Base-by-base conservation (phyloP, 225 moss, liverwort and hornwort genomes). In the Climacium dendroides region DNA sequence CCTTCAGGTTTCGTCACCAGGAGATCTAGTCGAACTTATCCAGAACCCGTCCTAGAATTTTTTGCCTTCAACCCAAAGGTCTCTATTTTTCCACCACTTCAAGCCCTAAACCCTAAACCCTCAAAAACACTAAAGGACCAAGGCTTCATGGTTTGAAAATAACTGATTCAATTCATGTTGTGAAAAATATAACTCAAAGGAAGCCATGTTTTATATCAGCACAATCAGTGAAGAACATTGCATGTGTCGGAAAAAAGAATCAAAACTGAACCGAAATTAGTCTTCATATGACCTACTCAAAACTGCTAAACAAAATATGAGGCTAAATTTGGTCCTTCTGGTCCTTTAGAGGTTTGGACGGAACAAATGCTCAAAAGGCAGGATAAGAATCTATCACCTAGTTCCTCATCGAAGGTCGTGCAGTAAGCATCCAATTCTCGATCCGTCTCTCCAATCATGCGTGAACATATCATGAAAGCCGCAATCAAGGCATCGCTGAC, bases 391-490 rank as follows among this genome's bases (percentile, higher is more conserved):
- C 34, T 19, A 58, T 61, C 61, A 80, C 96, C 97, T 88, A 96
- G 91, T 87, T 98, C 96, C 57, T 96, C 92, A 82, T 98, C 98
- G 72, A 96, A 98, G 74, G 98, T 94, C 94, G 96, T 94, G 92
- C 96, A 96, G 83, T 96, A 98, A 45, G 98, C 98, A 88, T 96
- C 92, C 85, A 98, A 89, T 76, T 98, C 96, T 85, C 86, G 67
- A 76, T 96, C 95, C 39, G 98, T 96, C 89, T 97, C 97, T 62
- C 92, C 95, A 64, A 92, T 95, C 97, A 97, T 97, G 25, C 97
- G 92, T 87, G 96, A 94, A 55, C 92, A 95, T 70, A 97, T 97
- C 90, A 97, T 41, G 76, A 96, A 95, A 35, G 97, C 97, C 90
- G 95, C 97, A 60, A 96, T 84, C 72, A 97, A 90, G 71, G 97